Evolutionary conservation across 2,329 filamentous ascomycete species (phyloP), one percentile per base, ranked within the genome.

Genomic region (Fusarium praegraminearum): DNA sequence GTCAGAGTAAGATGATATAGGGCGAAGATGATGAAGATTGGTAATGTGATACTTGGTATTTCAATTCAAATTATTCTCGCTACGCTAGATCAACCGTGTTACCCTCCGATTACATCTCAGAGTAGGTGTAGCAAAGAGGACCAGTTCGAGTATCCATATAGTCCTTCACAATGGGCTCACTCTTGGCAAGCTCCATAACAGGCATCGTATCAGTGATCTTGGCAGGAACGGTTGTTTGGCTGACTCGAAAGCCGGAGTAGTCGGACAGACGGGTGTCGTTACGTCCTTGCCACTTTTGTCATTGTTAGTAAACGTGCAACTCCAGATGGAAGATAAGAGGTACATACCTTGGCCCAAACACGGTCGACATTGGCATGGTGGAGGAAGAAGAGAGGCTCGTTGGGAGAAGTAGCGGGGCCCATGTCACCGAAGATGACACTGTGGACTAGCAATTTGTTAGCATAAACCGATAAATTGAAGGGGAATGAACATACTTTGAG

Each of bases 321-420:
- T n/a, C 16, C 6, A 6, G 1, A 4, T 20, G 9, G 1, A 4
- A 33, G 11, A 2, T 2, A 15, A 2, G 11, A 26, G 5, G n/a
- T 20, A 2, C 32, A 16, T 63, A 40, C 61, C 44, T 65, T 65
- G 3, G 61, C 54, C 62, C 62, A 70, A 22, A 44, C 68, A 5
- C 73, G 71, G 28, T 77, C 74, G 2, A 77, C 70, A 15, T 77
- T 74, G 12, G 67, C 67, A 24, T 77, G 75, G 36, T 76, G 75
- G 0, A 77, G 53, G 51, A 73, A 76, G 52, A 76, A 76, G 7
- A 77, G 59, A n/a, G 75, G 67, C 38, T 77, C 73, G 22, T 73
- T 73, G 5, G 75, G 73, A 7, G 71, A 73, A n/a, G 72, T 75
- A n/a, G 72, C 46, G 3, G 72, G 73, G 5, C 71, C 71, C 71